phyloP scores from a whole-genome alignment of 768 basidiomycete genomes.

The Crepidotus variabilis region DNA sequence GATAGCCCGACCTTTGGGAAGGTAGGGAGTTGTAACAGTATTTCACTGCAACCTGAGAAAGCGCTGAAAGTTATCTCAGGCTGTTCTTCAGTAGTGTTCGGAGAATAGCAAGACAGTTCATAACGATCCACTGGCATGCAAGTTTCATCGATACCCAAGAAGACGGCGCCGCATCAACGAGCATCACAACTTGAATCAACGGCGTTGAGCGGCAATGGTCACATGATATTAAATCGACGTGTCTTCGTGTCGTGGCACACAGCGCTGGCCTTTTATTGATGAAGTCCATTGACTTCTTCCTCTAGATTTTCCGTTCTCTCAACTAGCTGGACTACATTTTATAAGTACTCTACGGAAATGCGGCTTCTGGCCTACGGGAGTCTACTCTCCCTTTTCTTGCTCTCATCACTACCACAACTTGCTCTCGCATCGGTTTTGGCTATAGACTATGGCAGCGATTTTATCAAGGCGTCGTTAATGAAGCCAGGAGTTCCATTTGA shows the following conservation, averaged over 20 bases:
- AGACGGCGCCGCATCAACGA: too few species aligned
- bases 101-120: too few species aligned
- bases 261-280: not conserved
- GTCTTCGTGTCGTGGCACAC: not conserved
- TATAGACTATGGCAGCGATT: slow-evolving; percentile 98
- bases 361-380: slow-evolving; percentile 4
- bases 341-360: not conserved
- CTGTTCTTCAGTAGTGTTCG: too few species aligned
- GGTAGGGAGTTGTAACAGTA: too few species aligned
- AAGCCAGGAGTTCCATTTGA: slow-evolving; percentile 95
- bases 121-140: too few species aligned
- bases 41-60: too few species aligned
- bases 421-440: slow-evolving; percentile 80
- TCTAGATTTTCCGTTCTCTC: not conserved
- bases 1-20: too few species aligned
- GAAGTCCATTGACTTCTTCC: not conserved
- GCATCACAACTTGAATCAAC: too few species aligned
- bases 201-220: not conserved
- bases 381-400: slow-evolving; percentile 3
- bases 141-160: too few species aligned
- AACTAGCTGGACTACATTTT: not conserved
- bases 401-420: slow-evolving; percentile 32
- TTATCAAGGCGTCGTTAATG: slow-evolving; percentile 94
- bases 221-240: not conserved
- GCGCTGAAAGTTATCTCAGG: too few species aligned